Conservation (phyloP, 2,329 filamentous ascomycete genomes). For the Leptographium lundbergii region DNA sequence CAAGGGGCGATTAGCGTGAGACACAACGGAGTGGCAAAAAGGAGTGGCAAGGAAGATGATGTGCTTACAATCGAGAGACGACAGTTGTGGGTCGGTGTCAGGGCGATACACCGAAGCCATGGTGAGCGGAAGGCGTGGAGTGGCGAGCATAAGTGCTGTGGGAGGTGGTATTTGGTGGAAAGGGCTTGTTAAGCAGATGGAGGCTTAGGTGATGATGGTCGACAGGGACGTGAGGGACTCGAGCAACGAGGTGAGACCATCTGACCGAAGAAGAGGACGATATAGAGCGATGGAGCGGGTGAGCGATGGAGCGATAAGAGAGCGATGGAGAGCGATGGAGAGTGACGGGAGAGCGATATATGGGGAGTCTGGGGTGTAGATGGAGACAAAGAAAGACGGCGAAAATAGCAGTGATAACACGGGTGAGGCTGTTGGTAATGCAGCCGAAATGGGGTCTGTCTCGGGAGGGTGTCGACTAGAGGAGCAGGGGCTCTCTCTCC, state of each 20-base stretch:
- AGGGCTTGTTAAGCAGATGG: too few relatives aligned
- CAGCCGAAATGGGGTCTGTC: too few relatives aligned
- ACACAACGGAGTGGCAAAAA: background rate
- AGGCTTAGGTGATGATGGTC: too few relatives aligned
- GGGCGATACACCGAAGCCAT: background rate
- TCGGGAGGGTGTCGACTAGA: too few relatives aligned
- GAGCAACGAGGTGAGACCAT: background rate
- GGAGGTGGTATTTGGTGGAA: background rate
- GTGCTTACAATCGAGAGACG: background rate
- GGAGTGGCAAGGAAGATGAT: background rate
- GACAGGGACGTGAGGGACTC: too few relatives aligned
- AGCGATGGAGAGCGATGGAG: too few relatives aligned
- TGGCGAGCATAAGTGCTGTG: background rate
- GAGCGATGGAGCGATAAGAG: background rate
- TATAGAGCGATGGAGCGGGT: background rate
- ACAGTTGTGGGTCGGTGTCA: background rate
- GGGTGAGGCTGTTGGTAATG: too few relatives aligned
- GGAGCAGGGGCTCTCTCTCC: too few relatives aligned
- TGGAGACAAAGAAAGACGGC: too few relatives aligned
- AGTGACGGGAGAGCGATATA: too few relatives aligned
- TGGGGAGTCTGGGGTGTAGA: too few relatives aligned
- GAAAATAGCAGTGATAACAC: too few relatives aligned
- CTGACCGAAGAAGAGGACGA: background rate
- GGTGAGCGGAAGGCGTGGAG: background rate
- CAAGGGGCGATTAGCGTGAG: constrained; percentile 12